Conservation (phyloP, 1,284 basidiomycete species). For the Ganoderma lucidum region DNA sequence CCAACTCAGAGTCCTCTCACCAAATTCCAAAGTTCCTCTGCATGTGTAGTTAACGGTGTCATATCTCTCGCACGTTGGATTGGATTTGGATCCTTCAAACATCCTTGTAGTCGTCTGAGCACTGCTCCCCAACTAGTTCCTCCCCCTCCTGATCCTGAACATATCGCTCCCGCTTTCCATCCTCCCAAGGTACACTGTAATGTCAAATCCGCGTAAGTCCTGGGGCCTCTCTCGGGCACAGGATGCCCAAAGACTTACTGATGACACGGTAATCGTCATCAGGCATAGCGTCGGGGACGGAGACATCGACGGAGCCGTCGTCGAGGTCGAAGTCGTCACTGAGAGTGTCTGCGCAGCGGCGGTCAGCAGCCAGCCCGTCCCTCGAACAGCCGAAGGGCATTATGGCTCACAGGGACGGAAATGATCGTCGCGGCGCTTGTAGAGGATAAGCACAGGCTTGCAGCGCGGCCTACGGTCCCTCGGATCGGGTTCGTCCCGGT, state of each 20-base stretch:
- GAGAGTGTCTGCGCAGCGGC: not conserved
- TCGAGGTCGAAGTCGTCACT: not conserved
- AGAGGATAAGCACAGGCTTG: not conserved
- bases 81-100: not conserved
- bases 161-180: not conserved
- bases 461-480: not conserved
- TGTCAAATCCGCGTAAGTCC: not conserved
- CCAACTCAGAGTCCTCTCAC: too few relatives aligned
- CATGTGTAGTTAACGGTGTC: not conserved
- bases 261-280: not conserved
- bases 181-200: not conserved
- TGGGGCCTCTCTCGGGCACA: not conserved
- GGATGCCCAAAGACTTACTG: not conserved
- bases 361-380: not conserved
- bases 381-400: not conserved
- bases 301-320: not conserved
- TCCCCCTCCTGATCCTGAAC: not conserved
- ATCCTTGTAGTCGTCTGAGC: not conserved
- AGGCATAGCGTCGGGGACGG: not conserved
- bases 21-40: too few relatives aligned
- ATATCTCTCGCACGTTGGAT: not conserved
- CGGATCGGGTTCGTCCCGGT: not conserved
- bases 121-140: not conserved
- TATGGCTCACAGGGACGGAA: not conserved
- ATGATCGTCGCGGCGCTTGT: not conserved